Evolutionary conservation across 768 basidiomycete genomes (phyloP), one percentile per base, ranked within the genome.

Genomic region (Amanita rimosa): DNA sequence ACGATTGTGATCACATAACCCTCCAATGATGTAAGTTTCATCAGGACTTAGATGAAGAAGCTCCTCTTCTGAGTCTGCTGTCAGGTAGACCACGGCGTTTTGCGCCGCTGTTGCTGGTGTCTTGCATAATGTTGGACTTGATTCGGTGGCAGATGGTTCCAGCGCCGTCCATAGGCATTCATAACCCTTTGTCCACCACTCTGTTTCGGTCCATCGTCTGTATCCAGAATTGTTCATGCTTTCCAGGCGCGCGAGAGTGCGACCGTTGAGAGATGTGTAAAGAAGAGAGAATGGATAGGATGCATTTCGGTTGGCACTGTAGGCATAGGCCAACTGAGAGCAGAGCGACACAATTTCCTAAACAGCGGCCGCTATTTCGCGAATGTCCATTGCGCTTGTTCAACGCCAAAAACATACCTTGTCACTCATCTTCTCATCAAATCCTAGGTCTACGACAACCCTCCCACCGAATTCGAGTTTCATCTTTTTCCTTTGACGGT

Each of bases 1-100:
- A 37, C 95, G 85, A 67, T 99, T 99, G 60, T 86, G 88, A 64
- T 99, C 96, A 51, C 84, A 85, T 56, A 99, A 85, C 4, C 94
- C 95, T 40, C 95, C 95, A 46, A 99, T 93, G 56, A 99, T 81
- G 61, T 98, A 98, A 6, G 83, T 86, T 60, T 94, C 85, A 37
- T 83, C 81, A 48, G 89, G 81, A 48, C 73, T 79, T 48, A 99
- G 75, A 57, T 87, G 83, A n/a, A 72, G 67, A 37, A 99, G 67
- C 64, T 94, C 90, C 44, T 94, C 79, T 26, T 82, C 75, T 6
- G 94, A 83, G 66, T 99, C 96, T 2, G 94, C 96, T 6, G 96
- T 96, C 45, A 99, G 79, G 64, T 99, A 99, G 34, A 98, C 75
- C 46, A 96, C 69, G 39, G 61, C 78, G 52, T 77, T 63, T 55